Evolutionary conservation across 164 flowering plant species (phyloP), one percentile per base, ranked within the genome.

Genomic region (Berberis vulgaris): DNA sequence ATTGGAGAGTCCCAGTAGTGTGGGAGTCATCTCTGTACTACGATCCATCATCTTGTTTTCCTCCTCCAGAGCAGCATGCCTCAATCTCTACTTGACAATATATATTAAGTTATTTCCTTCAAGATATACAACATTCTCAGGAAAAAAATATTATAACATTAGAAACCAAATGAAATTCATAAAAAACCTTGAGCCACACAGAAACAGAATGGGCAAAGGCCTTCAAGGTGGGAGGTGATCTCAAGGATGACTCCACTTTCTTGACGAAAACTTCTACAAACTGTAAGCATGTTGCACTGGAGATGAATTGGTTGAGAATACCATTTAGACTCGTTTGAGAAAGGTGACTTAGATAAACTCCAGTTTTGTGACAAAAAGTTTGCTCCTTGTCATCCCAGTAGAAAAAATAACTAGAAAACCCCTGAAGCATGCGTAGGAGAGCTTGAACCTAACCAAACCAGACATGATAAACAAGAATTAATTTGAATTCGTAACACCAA

Each of bases 341-440:
- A 59, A 94, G 83, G 68, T 91, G 96, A 54, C 74, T 43, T 12
- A 94, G 74, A 71, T 83, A 78, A 5, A 84, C 74, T 68, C 89
- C 95, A 62, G 9, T 61, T 69, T 78, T 80, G 57, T 67, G 75
- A 62, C 62, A 52, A 72, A 79, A 94, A 44, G 63, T 64, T 64
- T 62, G 74, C 1, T 45, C 78, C 38, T 10, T 60, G 0, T 70
- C 60, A 64, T 91, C 87, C 99, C 99, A 91, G 56, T 67, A 72
- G 53, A 94, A 85, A 12, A 86, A 49, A 43, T 87, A 72, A 78
- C 88, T 77, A 2, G 93, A 78, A 26, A 78, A 76, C 38, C 99
- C 99, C 76, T 94, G 99, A 52, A 91, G 62, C 77, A 88, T 83
- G 65, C 79, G 85, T 43, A 94, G 64, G 50, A 94, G 79, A 69